Evolutionary conservation across 257 asterid genomes (phyloP).

Genomic region (Nicotiana benthamiana): DNA sequence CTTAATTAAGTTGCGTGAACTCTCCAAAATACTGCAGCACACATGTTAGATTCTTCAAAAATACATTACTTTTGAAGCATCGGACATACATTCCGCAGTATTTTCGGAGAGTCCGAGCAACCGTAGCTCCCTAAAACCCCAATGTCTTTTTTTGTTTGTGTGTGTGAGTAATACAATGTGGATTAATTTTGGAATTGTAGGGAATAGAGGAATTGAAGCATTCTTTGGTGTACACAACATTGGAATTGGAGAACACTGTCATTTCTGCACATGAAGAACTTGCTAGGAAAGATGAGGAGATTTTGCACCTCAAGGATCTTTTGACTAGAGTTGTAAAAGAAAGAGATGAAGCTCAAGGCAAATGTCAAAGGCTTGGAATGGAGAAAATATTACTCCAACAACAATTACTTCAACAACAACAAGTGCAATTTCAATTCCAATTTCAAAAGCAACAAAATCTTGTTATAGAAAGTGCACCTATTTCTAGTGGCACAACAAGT

Average conservation of each 20-base stretch:
- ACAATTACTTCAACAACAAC: constrained; percentile 26
- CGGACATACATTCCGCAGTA: accelerated
- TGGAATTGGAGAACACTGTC: constrained; percentile 72
- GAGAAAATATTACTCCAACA: constrained; percentile 48
- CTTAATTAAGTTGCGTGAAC: background rate
- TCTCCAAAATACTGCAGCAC: background rate
- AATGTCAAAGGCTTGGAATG: constrained; percentile 35
- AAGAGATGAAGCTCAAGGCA: constrained; percentile 54
- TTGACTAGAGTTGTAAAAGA: constrained; percentile 47
- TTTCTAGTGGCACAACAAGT: constrained; percentile 40
- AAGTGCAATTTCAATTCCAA: background rate
- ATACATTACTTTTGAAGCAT: background rate
- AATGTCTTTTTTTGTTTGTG: background rate
- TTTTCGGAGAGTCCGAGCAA: background rate
- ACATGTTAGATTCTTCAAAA: background rate
- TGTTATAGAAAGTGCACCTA: constrained; percentile 24
- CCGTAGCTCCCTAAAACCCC: background rate
- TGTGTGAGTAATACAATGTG: background rate
- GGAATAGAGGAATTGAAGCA: constrained; percentile 77
- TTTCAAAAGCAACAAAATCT: constrained; percentile 1
- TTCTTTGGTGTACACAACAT: constrained; percentile 58
- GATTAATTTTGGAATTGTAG: constrained; percentile 20
- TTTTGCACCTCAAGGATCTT: constrained; percentile 54
- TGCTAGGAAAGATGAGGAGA: constrained; percentile 78
- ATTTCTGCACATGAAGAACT: constrained; percentile 65